phyloP scores from a whole-genome alignment of 805 yeast species.

The Suhomyces xylopsoci region DNA sequence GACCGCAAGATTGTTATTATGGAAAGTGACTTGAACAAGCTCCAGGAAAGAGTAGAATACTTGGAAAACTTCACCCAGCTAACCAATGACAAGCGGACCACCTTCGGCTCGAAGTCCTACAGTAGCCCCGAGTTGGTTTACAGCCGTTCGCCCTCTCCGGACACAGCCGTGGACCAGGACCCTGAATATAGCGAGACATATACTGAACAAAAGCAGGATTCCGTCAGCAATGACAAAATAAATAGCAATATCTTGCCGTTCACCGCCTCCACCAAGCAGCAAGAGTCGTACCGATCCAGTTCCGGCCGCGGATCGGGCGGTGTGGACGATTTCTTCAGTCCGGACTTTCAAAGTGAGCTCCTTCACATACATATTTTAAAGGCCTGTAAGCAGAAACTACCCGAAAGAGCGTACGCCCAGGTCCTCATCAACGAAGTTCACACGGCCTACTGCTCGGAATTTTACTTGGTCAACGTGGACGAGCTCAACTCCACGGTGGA shows the following conservation, averaged over 20 bases:
- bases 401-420: constrained; percentile 22
- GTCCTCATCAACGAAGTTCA: constrained; percentile 23
- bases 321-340: constrained; percentile 20
- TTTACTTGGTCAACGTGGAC: constrained; percentile 29
- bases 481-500: constrained; percentile 16
- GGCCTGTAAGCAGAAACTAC: constrained; percentile 21
- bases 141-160: background rate
- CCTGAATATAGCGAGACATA: background rate
- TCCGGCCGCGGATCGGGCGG: background rate
- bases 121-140: background rate
- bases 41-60: constrained; percentile 30
- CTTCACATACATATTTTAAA: constrained; percentile 21
- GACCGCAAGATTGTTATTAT: constrained; percentile 42
- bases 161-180: background rate
- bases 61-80: constrained; percentile 18
- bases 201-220: background rate
- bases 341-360: constrained; percentile 26
- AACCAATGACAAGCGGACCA: background rate
- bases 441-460: constrained; percentile 32
- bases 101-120: background rate
- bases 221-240: background rate
- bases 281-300: background rate
- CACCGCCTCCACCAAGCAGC: background rate
- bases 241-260: background rate
- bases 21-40: constrained; percentile 38